Percentiles rank a stretch among this genome's conserved stretches.
Conservation (phyloP, 176 grass and related monocot species). For the Oryza meyeriana region DNA sequence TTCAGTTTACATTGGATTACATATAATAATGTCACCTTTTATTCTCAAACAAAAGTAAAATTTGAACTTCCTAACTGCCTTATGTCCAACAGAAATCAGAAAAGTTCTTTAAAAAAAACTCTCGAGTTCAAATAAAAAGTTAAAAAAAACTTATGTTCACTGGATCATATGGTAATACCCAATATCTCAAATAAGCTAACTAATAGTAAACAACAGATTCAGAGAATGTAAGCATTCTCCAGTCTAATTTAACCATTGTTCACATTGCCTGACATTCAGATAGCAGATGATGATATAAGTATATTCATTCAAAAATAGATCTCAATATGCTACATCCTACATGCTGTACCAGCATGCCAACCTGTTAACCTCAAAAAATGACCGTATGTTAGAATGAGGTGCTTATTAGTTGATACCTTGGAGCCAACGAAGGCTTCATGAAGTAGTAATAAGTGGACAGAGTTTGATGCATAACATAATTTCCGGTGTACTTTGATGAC, state of each 20-base stretch:
- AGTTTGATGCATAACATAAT: constrained; percentile 99
- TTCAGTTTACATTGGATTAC: neutral
- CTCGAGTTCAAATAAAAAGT: neutral
- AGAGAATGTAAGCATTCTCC: neutral
- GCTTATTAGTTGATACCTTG: constrained; percentile 59
- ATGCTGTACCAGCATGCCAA: neutral
- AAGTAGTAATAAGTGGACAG: constrained; percentile 94
- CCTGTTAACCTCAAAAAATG: neutral
- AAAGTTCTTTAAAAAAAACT: neutral
- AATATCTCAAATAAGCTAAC: neutral
- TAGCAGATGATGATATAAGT: neutral
- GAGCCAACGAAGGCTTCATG: constrained; percentile 99
- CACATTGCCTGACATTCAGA: neutral
- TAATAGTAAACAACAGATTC: neutral
- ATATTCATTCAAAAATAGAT: neutral
- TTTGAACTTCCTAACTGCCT: neutral
- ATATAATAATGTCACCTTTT: neutral
- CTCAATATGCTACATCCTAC: neutral
- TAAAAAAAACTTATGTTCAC: neutral
- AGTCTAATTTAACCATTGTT: neutral
- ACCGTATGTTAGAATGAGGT: neutral
- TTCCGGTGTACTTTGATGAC: constrained; percentile 97
- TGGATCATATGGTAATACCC: neutral
- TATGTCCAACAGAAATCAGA: neutral
- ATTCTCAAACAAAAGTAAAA: neutral